A percentile compares a stretch with the other conserved stretches of the same genome.
Evolutionary conservation across 2,329 filamentous ascomycete species (phyloP).

Genomic region (Tolypocladium endophyticum): DNA sequence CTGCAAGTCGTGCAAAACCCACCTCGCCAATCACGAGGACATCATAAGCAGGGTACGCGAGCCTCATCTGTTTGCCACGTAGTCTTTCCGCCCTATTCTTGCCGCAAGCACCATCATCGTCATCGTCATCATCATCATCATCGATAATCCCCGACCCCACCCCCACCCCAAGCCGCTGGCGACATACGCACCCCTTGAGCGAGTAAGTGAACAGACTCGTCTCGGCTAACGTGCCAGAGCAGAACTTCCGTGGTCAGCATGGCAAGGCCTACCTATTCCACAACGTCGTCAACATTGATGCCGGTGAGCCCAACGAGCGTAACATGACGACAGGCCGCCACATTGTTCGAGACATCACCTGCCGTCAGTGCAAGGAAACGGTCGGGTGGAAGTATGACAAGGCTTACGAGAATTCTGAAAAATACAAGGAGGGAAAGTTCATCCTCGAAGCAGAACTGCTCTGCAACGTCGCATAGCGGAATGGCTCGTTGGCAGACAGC

Average conservation of each 20-base stretch:
- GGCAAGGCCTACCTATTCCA: constrained; percentile 97
- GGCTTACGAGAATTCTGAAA: constrained; percentile 82
- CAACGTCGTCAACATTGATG: constrained; percentile 80
- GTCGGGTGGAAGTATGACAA: constrained; percentile 99
- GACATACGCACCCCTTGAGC: background rate
- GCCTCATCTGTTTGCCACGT: background rate
- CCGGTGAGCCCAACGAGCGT: constrained; percentile 78
- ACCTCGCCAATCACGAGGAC: constrained; percentile 89
- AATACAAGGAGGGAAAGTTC: constrained; percentile 98
- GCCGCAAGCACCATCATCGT: background rate
- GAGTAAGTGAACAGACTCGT: background rate
- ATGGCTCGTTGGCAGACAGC: background rate
- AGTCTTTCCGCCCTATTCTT: background rate
- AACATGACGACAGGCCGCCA: constrained; percentile 97
- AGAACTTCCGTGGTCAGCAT: constrained; percentile 98
- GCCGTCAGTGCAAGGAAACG: constrained; percentile 80
- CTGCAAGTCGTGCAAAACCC: constrained; percentile 91
- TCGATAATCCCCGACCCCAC: background rate
- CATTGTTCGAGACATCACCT: constrained; percentile 85
- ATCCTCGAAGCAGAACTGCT: constrained; percentile 89
- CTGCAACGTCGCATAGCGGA: constrained; percentile 54
- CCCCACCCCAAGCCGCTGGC: background rate
- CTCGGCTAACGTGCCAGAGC: constrained; percentile 4
- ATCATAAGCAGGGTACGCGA: constrained; percentile 78
- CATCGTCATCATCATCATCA: background rate